A percentile compares a stretch with the other conserved stretches of the same genome.
Conservation (phyloP, 306 rosid genomes). For the Castanea mollissima region DNA sequence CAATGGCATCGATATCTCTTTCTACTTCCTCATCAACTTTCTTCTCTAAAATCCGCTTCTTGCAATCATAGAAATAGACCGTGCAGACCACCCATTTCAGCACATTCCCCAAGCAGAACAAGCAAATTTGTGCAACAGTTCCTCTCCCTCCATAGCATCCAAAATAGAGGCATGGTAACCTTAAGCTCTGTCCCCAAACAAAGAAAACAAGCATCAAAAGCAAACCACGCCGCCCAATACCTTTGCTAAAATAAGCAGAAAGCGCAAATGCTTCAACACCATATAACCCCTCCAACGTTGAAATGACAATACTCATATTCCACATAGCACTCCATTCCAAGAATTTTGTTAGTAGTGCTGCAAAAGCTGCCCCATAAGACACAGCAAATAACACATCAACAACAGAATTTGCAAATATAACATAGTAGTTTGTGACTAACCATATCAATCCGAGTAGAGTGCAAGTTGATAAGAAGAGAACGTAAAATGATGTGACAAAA, state of each 20-base stretch:
- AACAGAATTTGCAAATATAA: neutral
- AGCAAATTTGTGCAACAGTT: slow-evolving; percentile 31
- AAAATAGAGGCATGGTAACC: slow-evolving; percentile 36
- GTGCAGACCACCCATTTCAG: slow-evolving; percentile 56
- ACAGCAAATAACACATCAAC: neutral
- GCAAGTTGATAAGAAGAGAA: slow-evolving; percentile 28
- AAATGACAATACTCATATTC: slow-evolving; percentile 57
- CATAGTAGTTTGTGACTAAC: neutral
- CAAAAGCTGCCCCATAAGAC: slow-evolving; percentile 18
- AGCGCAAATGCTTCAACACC: slow-evolving; percentile 46
- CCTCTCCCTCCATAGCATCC: slow-evolving; percentile 38
- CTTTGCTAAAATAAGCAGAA: slow-evolving; percentile 42
- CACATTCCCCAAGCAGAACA: slow-evolving; percentile 41
- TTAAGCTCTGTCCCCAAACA: slow-evolving; percentile 37
- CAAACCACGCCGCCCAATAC: slow-evolving; percentile 39
- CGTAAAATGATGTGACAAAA: slow-evolving; percentile 33
- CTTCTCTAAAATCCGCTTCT: slow-evolving; percentile 43
- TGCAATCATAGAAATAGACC: slow-evolving; percentile 55
- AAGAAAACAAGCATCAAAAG: slow-evolving; percentile 53
- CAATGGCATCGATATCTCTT: slow-evolving; percentile 10
- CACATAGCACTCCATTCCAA: slow-evolving; percentile 19
- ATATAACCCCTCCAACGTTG: slow-evolving; percentile 41
- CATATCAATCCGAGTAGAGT: slow-evolving; percentile 25
- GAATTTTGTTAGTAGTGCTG: slow-evolving; percentile 22
- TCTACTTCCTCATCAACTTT: slow-evolving; percentile 36